phyloP scores from a whole-genome alignment of 768 basidiomycete genomes.

The Mycena vitilis region DNA sequence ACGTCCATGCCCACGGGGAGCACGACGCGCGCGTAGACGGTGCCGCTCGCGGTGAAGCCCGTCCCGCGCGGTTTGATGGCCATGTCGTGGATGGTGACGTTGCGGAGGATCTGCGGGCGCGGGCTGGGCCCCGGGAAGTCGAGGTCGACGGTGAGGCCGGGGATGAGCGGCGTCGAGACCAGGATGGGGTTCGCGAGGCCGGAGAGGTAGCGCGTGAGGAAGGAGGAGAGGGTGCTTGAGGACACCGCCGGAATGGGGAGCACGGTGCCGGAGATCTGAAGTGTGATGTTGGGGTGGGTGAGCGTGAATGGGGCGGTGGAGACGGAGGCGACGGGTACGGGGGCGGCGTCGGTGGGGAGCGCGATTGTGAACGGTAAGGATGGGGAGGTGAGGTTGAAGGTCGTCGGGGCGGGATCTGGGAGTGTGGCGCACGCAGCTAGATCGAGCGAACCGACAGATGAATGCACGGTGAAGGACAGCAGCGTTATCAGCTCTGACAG shows the following conservation, averaged over 20 bases:
- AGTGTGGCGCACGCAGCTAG: slow-evolving; percentile 67
- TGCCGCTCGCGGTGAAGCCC: slow-evolving; percentile 75
- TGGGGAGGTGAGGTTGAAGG: slow-evolving; percentile 63
- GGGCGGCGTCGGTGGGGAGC: slow-evolving; percentile 49
- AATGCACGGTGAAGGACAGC: slow-evolving; percentile 59
- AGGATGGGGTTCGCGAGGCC: slow-evolving; percentile 66
- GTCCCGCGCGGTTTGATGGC: slow-evolving; percentile 64
- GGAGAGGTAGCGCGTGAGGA: slow-evolving; percentile 75
- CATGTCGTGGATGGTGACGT: slow-evolving; percentile 84
- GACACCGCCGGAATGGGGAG: slow-evolving; percentile 59
- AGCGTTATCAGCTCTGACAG: slow-evolving; percentile 71
- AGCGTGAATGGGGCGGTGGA: slow-evolving; percentile 66
- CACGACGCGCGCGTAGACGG: slow-evolving; percentile 71
- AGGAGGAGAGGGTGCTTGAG: slow-evolving; percentile 63
- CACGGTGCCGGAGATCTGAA: slow-evolving; percentile 66
- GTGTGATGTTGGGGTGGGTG: slow-evolving; percentile 75
- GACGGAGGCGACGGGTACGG: slow-evolving; percentile 65
- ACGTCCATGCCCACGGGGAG: slow-evolving; percentile 78
- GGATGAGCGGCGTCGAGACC: slow-evolving; percentile 67
- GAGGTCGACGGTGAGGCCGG: slow-evolving; percentile 57
- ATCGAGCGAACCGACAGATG: slow-evolving; percentile 48
- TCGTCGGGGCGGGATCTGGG: slow-evolving; percentile 66
- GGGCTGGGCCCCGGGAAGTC: slow-evolving; percentile 76
- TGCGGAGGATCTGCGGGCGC: slow-evolving; percentile 71
- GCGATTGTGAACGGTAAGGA: slow-evolving; percentile 72